phyloP scores from a whole-genome alignment of 495 filamentous ascomycete genomes.

The Penicillium chermesinum region DNA sequence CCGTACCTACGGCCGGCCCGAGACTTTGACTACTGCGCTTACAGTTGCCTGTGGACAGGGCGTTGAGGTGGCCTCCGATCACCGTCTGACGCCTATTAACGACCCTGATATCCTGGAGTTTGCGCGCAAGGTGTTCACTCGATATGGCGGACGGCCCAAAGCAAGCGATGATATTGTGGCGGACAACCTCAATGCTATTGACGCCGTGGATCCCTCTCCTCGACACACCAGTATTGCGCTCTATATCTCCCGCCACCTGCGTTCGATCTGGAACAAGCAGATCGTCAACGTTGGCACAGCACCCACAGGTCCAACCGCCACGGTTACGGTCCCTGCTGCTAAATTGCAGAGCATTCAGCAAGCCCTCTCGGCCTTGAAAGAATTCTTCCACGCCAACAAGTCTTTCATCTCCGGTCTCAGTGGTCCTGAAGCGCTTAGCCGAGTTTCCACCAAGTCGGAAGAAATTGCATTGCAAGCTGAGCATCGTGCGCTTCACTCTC shows the following conservation, averaged over 20 bases:
- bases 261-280: conserved; percentile 75
- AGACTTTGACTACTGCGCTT: conserved; percentile 83
- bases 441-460: conserved; percentile 71
- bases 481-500: conserved; percentile 82
- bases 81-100: conserved; percentile 61
- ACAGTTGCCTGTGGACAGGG: conserved; percentile 96
- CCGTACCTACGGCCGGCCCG: conserved; percentile 72
- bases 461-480: conserved; percentile 87
- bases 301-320: conserved; percentile 48
- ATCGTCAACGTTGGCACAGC: conserved; percentile 52
- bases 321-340: conserved; percentile 42
- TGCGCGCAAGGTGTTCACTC: conserved; percentile 82
- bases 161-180: conserved; percentile 65
- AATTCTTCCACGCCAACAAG: conserved; percentile 79
- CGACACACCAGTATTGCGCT: conserved; percentile 81
- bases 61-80: conserved; percentile 65
- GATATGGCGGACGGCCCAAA: conserved; percentile 77
- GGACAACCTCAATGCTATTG: conserved; percentile 60
- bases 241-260: conserved; percentile 79
- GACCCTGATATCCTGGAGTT: conserved; percentile 78
- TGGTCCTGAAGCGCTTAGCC: conserved; percentile 72
- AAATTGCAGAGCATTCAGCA: conserved; percentile 75
- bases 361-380: conserved; percentile 68
- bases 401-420: conserved; percentile 87
- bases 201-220: conserved; percentile 79